Evolutionary conservation across 2,329 filamentous ascomycete genomes (phyloP), one percentile per base, ranked within the genome.

Genomic region (Apiospora phragmitis): DNA sequence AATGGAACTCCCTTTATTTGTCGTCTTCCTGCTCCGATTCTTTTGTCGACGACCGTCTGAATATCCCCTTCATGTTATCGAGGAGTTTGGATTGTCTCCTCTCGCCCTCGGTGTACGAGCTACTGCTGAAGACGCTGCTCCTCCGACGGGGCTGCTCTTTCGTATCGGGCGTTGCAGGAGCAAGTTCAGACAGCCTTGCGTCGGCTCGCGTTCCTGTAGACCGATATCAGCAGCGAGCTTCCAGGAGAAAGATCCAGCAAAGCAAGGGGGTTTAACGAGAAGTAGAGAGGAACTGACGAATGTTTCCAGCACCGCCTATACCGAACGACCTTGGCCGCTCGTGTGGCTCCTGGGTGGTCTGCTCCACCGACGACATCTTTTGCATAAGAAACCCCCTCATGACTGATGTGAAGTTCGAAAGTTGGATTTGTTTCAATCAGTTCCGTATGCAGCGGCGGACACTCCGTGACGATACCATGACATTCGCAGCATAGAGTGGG

Each of bases 221-320:
- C 9, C 18, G 8, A 38, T 14, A 38, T 62, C 2, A 38, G 51
- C 16, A 5, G 9, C 7, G 16, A 12, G 16, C 32, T 24, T 38
- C 41, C 47, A 18, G n/a, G 1, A 24, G 35, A 21, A 8, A 35
- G n/a, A 26, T n/a, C n/a, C n/a, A n/a, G n/a, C n/a, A 41, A 1
- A 24, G 14, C 9, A 41, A 41, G 9, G 38, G 9, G 1, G 4
- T 5, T 11, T 1, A 7, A 14, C 1, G 6, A 9, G 9, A 24
- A 12, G 4, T 7, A 29, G 24, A 26, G 18, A 41, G 32, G 38
- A 1, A 68, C 67, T 68, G 18, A 68, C 67, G 43, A 16, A 55
- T 68, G 47, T 68, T 68, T 2, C 67, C 67, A 24, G 67, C 67
- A 26, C 67, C 67, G 9, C 67, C 45, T 21, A 68, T 68, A 5